Base-by-base conservation (phyloP, 2,329 filamentous ascomycete genomes). In the Hypomyces perniciosus region DNA sequence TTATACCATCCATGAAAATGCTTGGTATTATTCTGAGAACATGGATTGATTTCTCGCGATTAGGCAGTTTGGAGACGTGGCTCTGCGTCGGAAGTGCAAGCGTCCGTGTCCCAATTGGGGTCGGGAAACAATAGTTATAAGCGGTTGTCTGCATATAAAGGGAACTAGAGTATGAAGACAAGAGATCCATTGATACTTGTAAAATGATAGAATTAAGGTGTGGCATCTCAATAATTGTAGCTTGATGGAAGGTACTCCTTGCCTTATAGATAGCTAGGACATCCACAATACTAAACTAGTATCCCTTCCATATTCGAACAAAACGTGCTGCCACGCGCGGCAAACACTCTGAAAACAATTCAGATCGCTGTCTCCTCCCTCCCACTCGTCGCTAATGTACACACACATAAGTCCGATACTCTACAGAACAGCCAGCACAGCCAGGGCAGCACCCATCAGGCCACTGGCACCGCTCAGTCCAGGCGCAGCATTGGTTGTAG, bases 341-440 rank as follows among this genome's bases (percentile, higher is more conserved):
- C 8, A 31, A 34, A 13, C 33, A 46, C 7, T 6, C 44, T 10
- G 20, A 6, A 29, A 13, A 13, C 34, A 20, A 20, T 20, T 2
- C 20, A 20, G 20, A 20, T 20, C 20, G 20, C 20, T 20, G 20
- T 3, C 20, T 20, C 30, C 33, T 27, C 10, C 8, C 6, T 20
- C 8, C 12, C 20, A 6, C 5, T 8, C 26, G 29, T 33, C 20
- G 33, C 13, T 35, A 28, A 9, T 31, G 28, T 2, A 38, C 31
- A 8, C 10, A 4, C 9, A 10, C 9, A 29, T 20, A 33, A 6
- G 10, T 12, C 37, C 26, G 41, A 30, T 26, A 10, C 13, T 20
- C 60, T 57, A 67, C 27, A 67, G 53, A 48, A 62, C 65, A 43
- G 63, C 47, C 12, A 65, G 44, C 57, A 66, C 51, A 29, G 62